Base-by-base conservation (phyloP, 352 stramenopile species). In the Heterotrichella gracilis region DNA sequence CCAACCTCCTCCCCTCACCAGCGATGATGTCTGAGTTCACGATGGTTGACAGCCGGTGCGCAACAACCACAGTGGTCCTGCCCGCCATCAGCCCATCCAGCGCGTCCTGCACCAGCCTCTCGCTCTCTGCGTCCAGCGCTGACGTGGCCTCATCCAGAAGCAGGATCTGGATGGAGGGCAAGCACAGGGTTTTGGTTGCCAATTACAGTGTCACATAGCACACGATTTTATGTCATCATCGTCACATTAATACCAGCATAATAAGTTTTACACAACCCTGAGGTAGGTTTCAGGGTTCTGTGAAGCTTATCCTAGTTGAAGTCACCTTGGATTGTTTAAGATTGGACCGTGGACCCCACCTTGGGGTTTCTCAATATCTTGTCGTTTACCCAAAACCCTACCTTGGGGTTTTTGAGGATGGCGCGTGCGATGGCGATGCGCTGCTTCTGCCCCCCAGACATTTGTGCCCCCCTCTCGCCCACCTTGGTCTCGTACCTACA, bases 381-480 rank as follows among this genome's bases (percentile, higher is more conserved):
- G n/a, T n/a, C n/a, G n/a, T n/a, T n/a, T n/a, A n/a, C n/a, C n/a
- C n/a, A n/a, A n/a, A n/a, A n/a, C n/a, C n/a, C n/a, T n/a, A n/a
- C n/a, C n/a, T n/a, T n/a, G n/a, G 84, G 85, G 68, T 90, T 85
- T 64, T 85, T 84, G 63, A 95, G 74, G 41, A 95, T 78, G 0
- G 85, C 86, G 24, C 88, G 78, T 3, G 87, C 86, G 69, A 95
- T 94, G 2, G 84, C 84, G 71, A 95, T 85, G 13, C 88, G 77
- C 73, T 95, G 87, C 70, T 93, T 93, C 79, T 97, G 87, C 2
- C 89, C 90, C 39, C 88, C 89, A 2, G 80, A 93, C 4, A 96
- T 76, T 64, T 88, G 82, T 2, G 78, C 75, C 4, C 87, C 86
- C 20, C 80, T 74, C 70, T 93, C 86, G 25, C 86, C 85, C 19